phyloP scores from a whole-genome alignment of 352 stramenopile genomes.

The Phytopythium sindhum region DNA sequence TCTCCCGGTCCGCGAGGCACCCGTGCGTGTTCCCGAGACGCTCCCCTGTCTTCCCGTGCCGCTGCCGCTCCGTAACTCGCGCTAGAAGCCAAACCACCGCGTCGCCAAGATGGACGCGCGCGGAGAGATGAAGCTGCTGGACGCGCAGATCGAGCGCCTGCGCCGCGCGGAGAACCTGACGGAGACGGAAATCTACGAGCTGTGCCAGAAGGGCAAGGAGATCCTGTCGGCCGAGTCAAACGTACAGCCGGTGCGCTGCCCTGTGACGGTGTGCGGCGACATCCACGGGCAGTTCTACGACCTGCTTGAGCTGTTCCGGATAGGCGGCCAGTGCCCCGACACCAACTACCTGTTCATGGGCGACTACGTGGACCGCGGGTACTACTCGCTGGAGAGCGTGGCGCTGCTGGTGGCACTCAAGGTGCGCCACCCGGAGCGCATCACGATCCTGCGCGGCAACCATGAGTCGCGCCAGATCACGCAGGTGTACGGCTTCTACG shows the following conservation, averaged over 20 bases:
- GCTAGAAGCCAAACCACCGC: slow-evolving; percentile 6
- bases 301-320: slow-evolving; percentile 86
- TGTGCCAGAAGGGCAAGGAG: slow-evolving; percentile 89
- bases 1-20: not conserved
- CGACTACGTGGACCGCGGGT: slow-evolving; percentile 88
- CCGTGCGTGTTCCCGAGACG: not conserved
- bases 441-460: slow-evolving; percentile 94
- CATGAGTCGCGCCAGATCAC: slow-evolving; percentile 99
- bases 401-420: slow-evolving; percentile 82
- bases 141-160: slow-evolving; percentile 83
- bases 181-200: slow-evolving; percentile 86
- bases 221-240: slow-evolving; percentile 84
- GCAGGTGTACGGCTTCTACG: slow-evolving; percentile 99
- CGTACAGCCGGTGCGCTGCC: slow-evolving; percentile 81
- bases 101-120: slow-evolving; percentile 53
- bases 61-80: not conserved
- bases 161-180: slow-evolving; percentile 85
- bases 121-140: slow-evolving; percentile 83
- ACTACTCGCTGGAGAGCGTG: slow-evolving; percentile 86
- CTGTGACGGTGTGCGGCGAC: slow-evolving; percentile 86
- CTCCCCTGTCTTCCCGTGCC: not conserved
- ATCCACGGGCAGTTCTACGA: slow-evolving; percentile 91
- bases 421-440: slow-evolving; percentile 81
- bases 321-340: slow-evolving; percentile 83
- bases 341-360: slow-evolving; percentile 92